Evolutionary conservation across 345 rosid genomes (phyloP).

Genomic region (Lenwebbia sp.): DNA sequence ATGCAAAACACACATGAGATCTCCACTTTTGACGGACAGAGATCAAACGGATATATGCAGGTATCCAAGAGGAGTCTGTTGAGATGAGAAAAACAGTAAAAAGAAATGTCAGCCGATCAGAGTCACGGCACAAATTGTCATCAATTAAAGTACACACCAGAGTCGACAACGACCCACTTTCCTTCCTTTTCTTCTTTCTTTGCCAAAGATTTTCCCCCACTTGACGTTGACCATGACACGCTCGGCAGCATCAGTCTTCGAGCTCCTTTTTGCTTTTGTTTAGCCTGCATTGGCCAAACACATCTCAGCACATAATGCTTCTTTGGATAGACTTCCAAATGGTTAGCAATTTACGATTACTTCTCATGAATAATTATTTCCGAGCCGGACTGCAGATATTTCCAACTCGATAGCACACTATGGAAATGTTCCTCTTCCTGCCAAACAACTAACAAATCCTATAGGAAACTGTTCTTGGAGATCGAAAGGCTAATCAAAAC

Average conservation of each 20-base stretch:
- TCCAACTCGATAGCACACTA: background rate
- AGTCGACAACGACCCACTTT: slow-evolving; percentile 82
- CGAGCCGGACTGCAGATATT: background rate
- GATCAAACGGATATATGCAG: background rate
- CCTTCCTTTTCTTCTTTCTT: slow-evolving; percentile 56
- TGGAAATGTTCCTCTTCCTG: background rate
- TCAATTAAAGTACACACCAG: slow-evolving; percentile 34
- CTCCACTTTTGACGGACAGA: background rate
- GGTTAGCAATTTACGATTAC: background rate
- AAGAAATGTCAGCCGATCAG: background rate
- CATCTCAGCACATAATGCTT: background rate
- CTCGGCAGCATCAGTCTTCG: slow-evolving; percentile 44
- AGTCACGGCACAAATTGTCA: background rate
- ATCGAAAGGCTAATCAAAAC: background rate
- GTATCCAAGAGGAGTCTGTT: background rate
- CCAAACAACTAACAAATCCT: background rate
- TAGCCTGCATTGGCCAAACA: slow-evolving; percentile 36
- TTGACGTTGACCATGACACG: slow-evolving; percentile 6
- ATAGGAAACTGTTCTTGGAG: background rate
- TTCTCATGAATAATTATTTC: background rate
- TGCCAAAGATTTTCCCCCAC: background rate
- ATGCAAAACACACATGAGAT: background rate
- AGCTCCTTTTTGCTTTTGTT: slow-evolving; percentile 77
- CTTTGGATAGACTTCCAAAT: background rate
- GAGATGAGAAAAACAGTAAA: background rate